Evolutionary conservation across 768 basidiomycete species (phyloP).

Genomic region (Suillus subaureus): DNA sequence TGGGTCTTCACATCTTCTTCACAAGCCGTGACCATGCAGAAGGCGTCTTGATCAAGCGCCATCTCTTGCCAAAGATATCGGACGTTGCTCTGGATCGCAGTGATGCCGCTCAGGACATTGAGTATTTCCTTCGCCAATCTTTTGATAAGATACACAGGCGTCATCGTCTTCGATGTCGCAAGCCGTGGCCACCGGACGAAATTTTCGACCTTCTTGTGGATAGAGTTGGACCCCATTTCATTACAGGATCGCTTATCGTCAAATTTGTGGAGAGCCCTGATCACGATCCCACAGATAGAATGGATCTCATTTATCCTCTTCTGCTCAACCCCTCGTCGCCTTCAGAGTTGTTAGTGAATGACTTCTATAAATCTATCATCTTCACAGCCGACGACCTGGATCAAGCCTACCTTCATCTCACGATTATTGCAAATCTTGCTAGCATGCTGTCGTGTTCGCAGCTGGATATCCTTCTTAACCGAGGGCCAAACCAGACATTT

Average conservation of each 20-base stretch:
- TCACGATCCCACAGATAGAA: neutral
- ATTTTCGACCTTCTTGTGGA: neutral
- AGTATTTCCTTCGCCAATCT: neutral
- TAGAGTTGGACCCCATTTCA: neutral
- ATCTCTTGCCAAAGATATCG: neutral
- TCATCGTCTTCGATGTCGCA: neutral
- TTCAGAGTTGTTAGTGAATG: neutral
- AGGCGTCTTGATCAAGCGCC: neutral
- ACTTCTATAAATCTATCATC: neutral
- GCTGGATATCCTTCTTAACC: neutral
- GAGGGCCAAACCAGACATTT: neutral
- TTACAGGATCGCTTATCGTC: neutral
- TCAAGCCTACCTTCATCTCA: neutral
- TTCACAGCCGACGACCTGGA: neutral
- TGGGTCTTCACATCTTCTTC: neutral
- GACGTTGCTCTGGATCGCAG: neutral
- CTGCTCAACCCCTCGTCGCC: neutral
- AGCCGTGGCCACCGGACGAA: neutral
- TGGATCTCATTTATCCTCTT: neutral
- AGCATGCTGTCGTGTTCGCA: neutral
- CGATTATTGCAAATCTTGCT: neutral
- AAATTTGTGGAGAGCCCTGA: neutral
- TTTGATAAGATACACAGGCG: neutral
- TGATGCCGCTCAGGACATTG: fast-evolving
- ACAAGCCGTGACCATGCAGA: neutral